These are phyloP conservation scores for Alternaria sp. DNA, from an alignment of 2,329 filamentous ascomycete species.

Conservation along the genomic window DNA sequence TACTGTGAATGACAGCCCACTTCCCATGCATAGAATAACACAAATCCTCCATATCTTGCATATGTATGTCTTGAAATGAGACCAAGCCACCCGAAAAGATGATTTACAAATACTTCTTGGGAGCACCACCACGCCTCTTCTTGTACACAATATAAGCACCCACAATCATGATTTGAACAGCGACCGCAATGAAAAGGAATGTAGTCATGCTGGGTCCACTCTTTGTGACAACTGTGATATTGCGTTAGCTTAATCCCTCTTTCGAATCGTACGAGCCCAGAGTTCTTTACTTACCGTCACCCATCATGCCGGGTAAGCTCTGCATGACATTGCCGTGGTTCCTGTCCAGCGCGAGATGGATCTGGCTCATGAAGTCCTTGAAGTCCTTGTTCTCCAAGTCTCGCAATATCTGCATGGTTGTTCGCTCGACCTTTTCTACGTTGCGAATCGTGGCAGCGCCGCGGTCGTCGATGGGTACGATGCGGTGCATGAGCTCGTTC, in stretches of 20 bases:
- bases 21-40: neutral
- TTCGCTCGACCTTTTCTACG: conserved; percentile 63
- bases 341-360: conserved; percentile 63
- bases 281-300: conserved; percentile 55
- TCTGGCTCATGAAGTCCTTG: conserved; percentile 60
- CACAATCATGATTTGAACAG: conserved; percentile 75
- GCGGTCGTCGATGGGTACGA: conserved; percentile 44
- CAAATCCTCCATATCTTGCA: neutral
- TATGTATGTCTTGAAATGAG: neutral
- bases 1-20: neutral
- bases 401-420: conserved; percentile 59
- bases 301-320: conserved; percentile 60
- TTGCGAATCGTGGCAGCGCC: conserved; percentile 54
- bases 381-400: conserved; percentile 67
- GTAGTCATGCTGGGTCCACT: conserved; percentile 66
- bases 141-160: conserved; percentile 80
- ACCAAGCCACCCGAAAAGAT: neutral
- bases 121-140: conserved; percentile 73
- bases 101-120: conserved; percentile 86
- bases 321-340: conserved; percentile 63
- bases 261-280: neutral
- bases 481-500: conserved; percentile 57
- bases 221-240: conserved; percentile 57
- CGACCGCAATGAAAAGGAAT: conserved; percentile 75
- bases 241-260: conserved; percentile 23